Evolutionary conservation across 176 grass and related monocot genomes (phyloP).

Genomic region (Saccharum officinarum): DNA sequence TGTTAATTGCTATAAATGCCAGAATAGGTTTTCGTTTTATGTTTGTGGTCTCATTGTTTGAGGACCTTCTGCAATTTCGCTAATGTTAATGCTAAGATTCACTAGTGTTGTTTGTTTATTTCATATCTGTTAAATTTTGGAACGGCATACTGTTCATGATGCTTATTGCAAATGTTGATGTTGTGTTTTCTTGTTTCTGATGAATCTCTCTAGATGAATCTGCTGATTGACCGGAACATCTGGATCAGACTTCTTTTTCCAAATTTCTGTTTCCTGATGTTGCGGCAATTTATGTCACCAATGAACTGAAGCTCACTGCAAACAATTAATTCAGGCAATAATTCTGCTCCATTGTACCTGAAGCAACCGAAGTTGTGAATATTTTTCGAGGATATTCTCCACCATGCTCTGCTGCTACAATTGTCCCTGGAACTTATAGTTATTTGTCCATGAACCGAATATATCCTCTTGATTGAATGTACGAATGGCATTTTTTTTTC

Average conservation of each 20-base stretch:
- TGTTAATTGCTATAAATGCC: background rate
- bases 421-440: slow-evolving; percentile 16
- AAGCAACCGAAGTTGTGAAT: slow-evolving; percentile 54
- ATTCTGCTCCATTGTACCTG: slow-evolving; percentile 25
- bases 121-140: slow-evolving; percentile 5
- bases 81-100: background rate
- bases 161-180: background rate
- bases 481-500: background rate
- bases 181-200: slow-evolving; percentile 34
- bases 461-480: slow-evolving; percentile 15
- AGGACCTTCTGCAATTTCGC: background rate
- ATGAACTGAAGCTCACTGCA: slow-evolving; percentile 31
- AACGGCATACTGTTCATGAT: background rate
- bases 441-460: background rate
- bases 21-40: slow-evolving; percentile 2
- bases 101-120: background rate
- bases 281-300: slow-evolving; percentile 42
- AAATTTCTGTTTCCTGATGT: slow-evolving; percentile 29
- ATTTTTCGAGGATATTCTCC: slow-evolving; percentile 39
- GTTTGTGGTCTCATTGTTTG: background rate
- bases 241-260: slow-evolving; percentile 20
- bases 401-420: slow-evolving; percentile 6
- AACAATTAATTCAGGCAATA: slow-evolving; percentile 44
- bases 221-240: slow-evolving; percentile 28
- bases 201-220: slow-evolving; percentile 35